A percentile compares a stretch with the other conserved stretches of the same genome.
Evolutionary conservation across 345 rosid species (phyloP).

Genomic region (Aquilaria malaccensis): DNA sequence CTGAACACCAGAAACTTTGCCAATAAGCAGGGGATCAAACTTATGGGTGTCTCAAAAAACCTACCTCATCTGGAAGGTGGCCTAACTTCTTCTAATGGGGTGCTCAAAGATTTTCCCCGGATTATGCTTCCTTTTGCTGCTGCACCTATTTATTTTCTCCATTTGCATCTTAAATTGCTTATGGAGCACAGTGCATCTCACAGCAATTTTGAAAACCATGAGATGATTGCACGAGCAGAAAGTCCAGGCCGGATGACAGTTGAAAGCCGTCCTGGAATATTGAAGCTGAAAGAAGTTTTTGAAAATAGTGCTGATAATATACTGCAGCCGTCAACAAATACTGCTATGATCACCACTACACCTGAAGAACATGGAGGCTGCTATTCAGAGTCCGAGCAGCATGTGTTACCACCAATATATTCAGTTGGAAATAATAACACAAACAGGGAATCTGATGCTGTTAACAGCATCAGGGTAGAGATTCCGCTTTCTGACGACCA

Average conservation of each 20-base stretch:
- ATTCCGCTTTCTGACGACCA: slow-evolving; percentile 44
- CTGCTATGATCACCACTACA: slow-evolving; percentile 23
- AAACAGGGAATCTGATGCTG: slow-evolving; percentile 22
- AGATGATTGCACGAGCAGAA: slow-evolving; percentile 27
- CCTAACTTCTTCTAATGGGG: slow-evolving; percentile 18
- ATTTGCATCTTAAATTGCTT: slow-evolving; percentile 64
- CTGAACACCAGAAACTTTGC: slow-evolving; percentile 16
- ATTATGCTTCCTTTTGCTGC: slow-evolving; percentile 48
- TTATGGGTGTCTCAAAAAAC: slow-evolving; percentile 27
- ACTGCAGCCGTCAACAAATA: slow-evolving; percentile 12
- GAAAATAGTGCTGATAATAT: slow-evolving; percentile 18
- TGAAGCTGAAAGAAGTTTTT: slow-evolving; percentile 21
- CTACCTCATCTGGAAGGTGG: slow-evolving; percentile 18
- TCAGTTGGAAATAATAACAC: slow-evolving; percentile 28
- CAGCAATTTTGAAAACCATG: slow-evolving; percentile 29
- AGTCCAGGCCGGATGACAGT: slow-evolving; percentile 24
- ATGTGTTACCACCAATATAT: slow-evolving; percentile 12
- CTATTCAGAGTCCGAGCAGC: slow-evolving; percentile 26
- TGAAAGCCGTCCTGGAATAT: slow-evolving; percentile 23
- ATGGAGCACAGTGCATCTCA: slow-evolving; percentile 34
- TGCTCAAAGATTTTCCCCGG: slow-evolving; percentile 29
- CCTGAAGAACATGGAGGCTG: slow-evolving; percentile 23
- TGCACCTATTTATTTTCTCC: slow-evolving; percentile 48
- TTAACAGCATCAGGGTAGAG: slow-evolving; percentile 45
- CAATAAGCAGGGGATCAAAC: slow-evolving; percentile 24